Percentiles rank a stretch among this genome's conserved stretches.
phyloP scores from a whole-genome alignment of 371 early-diverging fungal genomes.

The Sporodiniella umbellata region DNA sequence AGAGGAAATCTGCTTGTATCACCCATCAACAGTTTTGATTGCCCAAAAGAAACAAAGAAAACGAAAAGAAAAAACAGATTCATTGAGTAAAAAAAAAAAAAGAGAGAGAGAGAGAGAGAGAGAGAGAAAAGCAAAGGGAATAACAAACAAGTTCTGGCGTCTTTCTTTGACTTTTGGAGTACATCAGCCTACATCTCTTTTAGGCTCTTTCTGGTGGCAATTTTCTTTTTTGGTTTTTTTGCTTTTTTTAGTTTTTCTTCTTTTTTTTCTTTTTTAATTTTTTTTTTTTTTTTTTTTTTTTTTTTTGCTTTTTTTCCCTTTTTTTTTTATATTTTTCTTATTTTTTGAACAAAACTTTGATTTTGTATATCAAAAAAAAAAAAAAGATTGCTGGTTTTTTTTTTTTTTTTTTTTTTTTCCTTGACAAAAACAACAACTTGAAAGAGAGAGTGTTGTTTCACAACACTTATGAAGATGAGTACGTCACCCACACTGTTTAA shows the following conservation, averaged over 20 bases:
- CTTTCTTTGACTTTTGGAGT: conserved; percentile 23
- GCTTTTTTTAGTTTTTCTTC: not conserved
- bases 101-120: not conserved
- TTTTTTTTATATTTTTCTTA: not conserved
- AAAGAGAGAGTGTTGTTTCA: no score
- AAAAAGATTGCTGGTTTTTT: not conserved
- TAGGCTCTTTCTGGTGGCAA: conserved; percentile 15
- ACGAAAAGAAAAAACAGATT: not conserved
- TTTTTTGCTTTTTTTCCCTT: not conserved
- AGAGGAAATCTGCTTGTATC: not conserved
- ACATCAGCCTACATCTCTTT: no score
- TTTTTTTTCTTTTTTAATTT: conserved; percentile 8
- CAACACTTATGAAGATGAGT: conserved; percentile 14
- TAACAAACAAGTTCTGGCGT: not conserved
- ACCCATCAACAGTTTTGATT: no score
- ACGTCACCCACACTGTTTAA: conserved; percentile 20
- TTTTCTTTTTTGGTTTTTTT: not conserved
- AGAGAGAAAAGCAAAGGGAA: not conserved
- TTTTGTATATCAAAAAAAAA: no score
- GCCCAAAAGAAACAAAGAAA: no score
- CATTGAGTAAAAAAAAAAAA: not conserved
- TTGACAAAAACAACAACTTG: no score
- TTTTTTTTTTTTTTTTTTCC: conserved; percentile 1
- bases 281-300: not conserved
- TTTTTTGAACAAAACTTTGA: not conserved